Conservation (phyloP, 139 green algal species). For the Diplosphaera chodatii region DNA sequence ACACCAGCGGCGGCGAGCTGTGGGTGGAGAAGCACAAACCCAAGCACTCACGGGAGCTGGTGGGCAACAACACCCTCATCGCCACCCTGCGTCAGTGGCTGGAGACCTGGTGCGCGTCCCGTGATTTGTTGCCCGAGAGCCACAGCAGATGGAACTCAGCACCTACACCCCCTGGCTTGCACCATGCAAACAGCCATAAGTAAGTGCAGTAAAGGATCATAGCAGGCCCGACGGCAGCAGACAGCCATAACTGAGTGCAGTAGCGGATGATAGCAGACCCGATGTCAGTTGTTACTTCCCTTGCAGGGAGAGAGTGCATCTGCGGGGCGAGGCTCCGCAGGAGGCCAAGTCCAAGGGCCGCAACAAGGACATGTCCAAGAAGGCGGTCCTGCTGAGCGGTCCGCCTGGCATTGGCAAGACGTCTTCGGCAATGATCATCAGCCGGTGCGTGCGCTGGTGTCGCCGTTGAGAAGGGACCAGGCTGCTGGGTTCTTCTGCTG, state of each 20-base stretch:
- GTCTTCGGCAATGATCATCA: constrained; percentile 69
- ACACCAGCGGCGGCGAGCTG: constrained; percentile 35
- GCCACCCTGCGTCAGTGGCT: constrained; percentile 64
- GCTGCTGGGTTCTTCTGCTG: no score
- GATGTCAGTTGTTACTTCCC: no score
- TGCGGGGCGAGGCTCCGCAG: constrained; percentile 27
- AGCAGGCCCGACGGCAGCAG: no score
- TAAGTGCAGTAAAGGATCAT: no score
- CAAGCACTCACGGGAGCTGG: constrained; percentile 61
- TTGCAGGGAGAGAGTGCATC: constrained; percentile 60
- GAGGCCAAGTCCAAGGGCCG: constrained; percentile 3
- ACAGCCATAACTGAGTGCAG: no score
- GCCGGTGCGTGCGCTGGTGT: no score
- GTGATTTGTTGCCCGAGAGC: neutral
- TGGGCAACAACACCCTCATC: constrained; percentile 78
- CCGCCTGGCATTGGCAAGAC: constrained; percentile 93
- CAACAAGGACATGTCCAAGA: constrained; percentile 68
- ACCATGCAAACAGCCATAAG: no score
- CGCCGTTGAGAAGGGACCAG: no score
- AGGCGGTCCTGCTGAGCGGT: constrained; percentile 88
- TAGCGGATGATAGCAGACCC: no score
- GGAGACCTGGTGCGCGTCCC: constrained; percentile 30
- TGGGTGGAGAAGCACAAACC: constrained; percentile 95
- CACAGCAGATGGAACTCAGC: no score
- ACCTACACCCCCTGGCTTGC: no score